Evolutionary conservation across 495 filamentous ascomycete species (phyloP), one percentile per base, ranked within the genome.

Genomic region (Podospora bellae-mahoneyi): DNA sequence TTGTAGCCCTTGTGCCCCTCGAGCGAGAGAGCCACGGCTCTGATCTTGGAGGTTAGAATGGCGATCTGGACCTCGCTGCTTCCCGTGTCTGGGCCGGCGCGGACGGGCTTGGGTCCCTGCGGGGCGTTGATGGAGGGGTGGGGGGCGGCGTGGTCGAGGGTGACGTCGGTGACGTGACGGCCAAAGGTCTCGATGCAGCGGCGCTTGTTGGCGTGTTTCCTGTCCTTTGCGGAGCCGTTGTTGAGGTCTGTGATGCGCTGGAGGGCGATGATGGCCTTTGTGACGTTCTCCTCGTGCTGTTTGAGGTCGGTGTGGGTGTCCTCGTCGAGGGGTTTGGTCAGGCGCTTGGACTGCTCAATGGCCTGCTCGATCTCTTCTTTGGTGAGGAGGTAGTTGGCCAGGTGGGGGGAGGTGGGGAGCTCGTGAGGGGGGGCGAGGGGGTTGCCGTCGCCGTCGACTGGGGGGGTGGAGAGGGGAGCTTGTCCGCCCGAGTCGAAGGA

Each of bases 41-140:
- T 80, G 73, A 99, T 99, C 69, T 97, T 97, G 60, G 92, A 86
- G 9, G 95, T 99, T 76, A 99, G 79, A 71, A 99, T 95, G n/a
- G 93, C 94, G 70, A 94, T 92, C 83, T 99, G 95, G 59, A 99
- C 95, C 79, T 99, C 95, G 20, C 90, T 89, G 65, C 90, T 94
- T 3, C 95, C 95, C 10, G 93, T 97, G 77, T 99, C 95, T 0
- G 88, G 90, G 0, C 95, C 95, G 15, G 90, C 89, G 5, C 95
- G 89, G 19, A 88, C 86, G 0, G 86, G 90, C 75, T 85, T 84
- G 59, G 82, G 76, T 54, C 73, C 68, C 16, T 67, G 74, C 54
- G 83, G 80, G 60, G 82, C 77, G 44, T 71, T 74, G 20, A 72
- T 73, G 0, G 77, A 78, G 6, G 73, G 73, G 44, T 80, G 71